Percentiles rank a stretch among this genome's conserved stretches.
phyloP scores from a whole-genome alignment of 352 stramenopile species.

The Phytophthora pistaciae region DNA sequence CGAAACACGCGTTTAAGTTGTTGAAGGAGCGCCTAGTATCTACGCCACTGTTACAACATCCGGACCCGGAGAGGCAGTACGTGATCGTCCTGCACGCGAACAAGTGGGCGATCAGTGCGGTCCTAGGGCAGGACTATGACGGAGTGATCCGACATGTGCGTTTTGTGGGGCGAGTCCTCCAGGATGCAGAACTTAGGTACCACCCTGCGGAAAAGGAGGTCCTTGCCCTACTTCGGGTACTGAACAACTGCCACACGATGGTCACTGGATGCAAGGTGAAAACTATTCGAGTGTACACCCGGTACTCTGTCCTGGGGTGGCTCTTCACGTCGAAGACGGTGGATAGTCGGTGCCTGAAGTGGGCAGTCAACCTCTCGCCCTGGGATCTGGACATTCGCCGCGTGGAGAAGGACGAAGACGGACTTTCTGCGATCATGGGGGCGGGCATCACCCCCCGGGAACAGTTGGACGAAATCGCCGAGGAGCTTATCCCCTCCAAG shows the following conservation, averaged over 20 bases:
- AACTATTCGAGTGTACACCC: conserved; percentile 5
- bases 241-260: conserved; percentile 16
- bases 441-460: neutral
- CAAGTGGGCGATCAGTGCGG: conserved; percentile 32
- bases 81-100: conserved; percentile 31
- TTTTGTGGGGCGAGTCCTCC: conserved; percentile 22
- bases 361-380: no score
- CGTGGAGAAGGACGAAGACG: neutral
- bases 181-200: conserved; percentile 7
- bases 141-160: conserved; percentile 25
- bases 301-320: conserved; percentile 9
- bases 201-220: conserved; percentile 9
- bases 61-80: conserved; percentile 21
- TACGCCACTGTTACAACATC: conserved; percentile 20
- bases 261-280: neutral
- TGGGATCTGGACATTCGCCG: no score
- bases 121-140: conserved; percentile 40
- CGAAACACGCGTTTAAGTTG: conserved; percentile 26
- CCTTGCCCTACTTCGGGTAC: neutral
- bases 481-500: no score
- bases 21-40: conserved; percentile 36
- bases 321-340: conserved; percentile 10
- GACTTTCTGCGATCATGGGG: conserved; percentile 1
- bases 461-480: no score
- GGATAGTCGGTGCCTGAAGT: neutral